phyloP scores from a whole-genome alignment of 441 rosid genomes.

The Pelargonium cotyledonis region DNA sequence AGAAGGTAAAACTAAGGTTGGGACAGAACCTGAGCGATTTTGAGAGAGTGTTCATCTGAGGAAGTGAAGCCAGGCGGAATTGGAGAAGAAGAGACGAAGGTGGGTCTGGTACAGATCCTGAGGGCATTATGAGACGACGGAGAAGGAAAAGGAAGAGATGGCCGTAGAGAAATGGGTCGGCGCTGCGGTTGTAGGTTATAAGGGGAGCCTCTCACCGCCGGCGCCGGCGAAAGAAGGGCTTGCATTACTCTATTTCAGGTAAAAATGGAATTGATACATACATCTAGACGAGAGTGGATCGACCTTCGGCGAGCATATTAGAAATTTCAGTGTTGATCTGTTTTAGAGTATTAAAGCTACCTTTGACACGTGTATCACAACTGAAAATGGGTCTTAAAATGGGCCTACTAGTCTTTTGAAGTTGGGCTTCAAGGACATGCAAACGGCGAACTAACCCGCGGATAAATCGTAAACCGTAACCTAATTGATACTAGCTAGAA shows the following conservation, averaged over 20 bases:
- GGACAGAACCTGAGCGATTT: constrained; percentile 2
- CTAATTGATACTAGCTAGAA: too few relatives aligned
- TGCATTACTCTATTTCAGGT: neutral
- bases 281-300: too few relatives aligned
- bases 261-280: too few relatives aligned
- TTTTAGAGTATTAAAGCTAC: too few relatives aligned
- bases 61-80: neutral
- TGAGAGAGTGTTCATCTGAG: neutral
- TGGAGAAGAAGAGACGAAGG: neutral
- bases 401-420: too few relatives aligned
- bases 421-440: too few relatives aligned
- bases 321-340: too few relatives aligned
- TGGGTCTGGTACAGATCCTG: neutral
- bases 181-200: neutral
- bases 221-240: neutral
- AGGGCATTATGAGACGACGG: neutral
- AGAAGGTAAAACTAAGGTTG: neutral
- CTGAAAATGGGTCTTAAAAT: too few relatives aligned
- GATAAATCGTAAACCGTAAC: too few relatives aligned
- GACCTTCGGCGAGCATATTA: too few relatives aligned
- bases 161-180: neutral
- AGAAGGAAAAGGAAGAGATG: neutral
- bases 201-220: neutral
- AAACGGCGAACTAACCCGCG: too few relatives aligned
- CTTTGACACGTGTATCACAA: too few relatives aligned